These are phyloP conservation scores for Verbascum thapsus DNA, from an alignment of 257 asterid genomes.

Conservation along the genomic window DNA sequence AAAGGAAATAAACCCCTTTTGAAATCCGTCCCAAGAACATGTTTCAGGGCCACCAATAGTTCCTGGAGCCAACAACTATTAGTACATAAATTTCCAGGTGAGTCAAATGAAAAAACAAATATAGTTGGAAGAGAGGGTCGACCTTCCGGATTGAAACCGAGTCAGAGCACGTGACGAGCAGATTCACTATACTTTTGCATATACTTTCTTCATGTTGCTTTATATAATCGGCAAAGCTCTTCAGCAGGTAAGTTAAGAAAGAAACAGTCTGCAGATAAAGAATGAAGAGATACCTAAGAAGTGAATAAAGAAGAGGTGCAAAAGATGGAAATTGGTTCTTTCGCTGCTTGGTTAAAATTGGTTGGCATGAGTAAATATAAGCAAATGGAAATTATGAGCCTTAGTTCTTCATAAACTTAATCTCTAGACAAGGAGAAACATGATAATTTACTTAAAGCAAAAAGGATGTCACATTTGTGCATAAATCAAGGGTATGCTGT, in stretches of 20 bases:
- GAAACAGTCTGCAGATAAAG: conserved; percentile 83
- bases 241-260: conserved; percentile 92
- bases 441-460: not conserved
- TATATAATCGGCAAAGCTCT: conserved; percentile 88
- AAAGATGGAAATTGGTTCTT: conserved; percentile 3
- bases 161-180: conserved; percentile 98
- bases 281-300: conserved; percentile 20
- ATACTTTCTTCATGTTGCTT: conserved; percentile 97
- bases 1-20: conserved; percentile 97
- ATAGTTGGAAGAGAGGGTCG: conserved; percentile 30
- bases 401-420: not conserved
- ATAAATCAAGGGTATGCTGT: not conserved
- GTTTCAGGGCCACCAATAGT: conserved; percentile 96
- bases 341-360: conserved; percentile 3
- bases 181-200: conserved; percentile 95
- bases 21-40: conserved; percentile 97
- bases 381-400: not conserved
- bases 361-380: not conserved
- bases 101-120: conserved; percentile 26
- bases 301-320: conserved; percentile 5
- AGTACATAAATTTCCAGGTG: conserved; percentile 30
- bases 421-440: not conserved
- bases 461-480: not conserved
- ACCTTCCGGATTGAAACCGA: conserved; percentile 97
- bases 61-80: conserved; percentile 57